phyloP scores from a whole-genome alignment of 1,139 yeast genomes.

The Lodderomyces elongisporus region DNA sequence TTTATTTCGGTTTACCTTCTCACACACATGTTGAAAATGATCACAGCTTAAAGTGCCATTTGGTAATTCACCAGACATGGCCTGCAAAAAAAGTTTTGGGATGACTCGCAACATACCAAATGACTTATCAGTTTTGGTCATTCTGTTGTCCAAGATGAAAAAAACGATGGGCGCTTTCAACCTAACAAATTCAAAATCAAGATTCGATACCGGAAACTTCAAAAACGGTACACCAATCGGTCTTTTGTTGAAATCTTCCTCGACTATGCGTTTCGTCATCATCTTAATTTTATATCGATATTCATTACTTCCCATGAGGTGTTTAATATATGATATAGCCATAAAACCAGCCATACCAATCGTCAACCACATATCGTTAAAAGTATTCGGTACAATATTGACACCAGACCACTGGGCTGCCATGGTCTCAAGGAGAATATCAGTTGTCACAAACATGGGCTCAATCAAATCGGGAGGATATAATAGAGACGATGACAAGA shows the following conservation, averaged over 20 bases:
- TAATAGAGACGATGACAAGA: constrained; percentile 60
- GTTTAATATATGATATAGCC: constrained; percentile 66
- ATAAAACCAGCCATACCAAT: constrained; percentile 81
- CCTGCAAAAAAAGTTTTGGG: constrained; percentile 87
- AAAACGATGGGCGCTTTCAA: constrained; percentile 84
- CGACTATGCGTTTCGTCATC: constrained; percentile 61
- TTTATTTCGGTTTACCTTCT: constrained; percentile 84
- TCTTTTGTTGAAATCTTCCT: constrained; percentile 71
- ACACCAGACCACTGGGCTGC: constrained; percentile 95
- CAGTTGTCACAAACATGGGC: constrained; percentile 70
- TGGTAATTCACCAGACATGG: constrained; percentile 88
- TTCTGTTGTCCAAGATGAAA: constrained; percentile 78
- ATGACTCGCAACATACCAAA: constrained; percentile 88
- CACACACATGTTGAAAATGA: constrained; percentile 90
- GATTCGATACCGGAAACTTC: constrained; percentile 60
- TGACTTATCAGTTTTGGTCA: constrained; percentile 94
- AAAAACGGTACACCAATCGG: constrained; percentile 71
- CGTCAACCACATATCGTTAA: constrained; percentile 89
- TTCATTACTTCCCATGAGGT: constrained; percentile 79
- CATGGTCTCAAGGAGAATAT: constrained; percentile 59
- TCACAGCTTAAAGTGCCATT: constrained; percentile 75
- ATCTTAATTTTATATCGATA: constrained; percentile 66
- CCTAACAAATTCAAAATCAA: constrained; percentile 58
- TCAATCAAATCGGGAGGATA: constrained; percentile 78
- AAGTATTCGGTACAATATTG: constrained; percentile 75